Evolutionary conservation across 176 grass and related monocot species (phyloP), one percentile per base, ranked within the genome.

Genomic region (Phragmites australis): DNA sequence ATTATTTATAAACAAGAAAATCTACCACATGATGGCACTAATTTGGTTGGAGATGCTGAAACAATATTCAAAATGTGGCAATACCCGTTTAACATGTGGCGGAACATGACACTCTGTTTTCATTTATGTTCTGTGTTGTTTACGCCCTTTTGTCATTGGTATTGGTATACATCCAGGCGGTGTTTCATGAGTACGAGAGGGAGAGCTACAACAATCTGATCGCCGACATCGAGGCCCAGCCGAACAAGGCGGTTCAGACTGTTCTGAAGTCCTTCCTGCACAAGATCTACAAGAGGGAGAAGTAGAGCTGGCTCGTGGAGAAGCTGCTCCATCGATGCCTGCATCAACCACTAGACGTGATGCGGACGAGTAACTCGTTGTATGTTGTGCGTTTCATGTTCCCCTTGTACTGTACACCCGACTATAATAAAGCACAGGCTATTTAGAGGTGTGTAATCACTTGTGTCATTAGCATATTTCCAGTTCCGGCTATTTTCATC

Each of bases 281-380:
- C 55, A 97, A 94, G 77, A 97, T 97, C 72, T 97, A 97, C 94
- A 92, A 90, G 80, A 91, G 94, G 89, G 49, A 85, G 72, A 97
- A 92, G 78, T 97, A 88, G 88, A 66, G 46, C 13, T 23, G 69
- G 15, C 58, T 19, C 23, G 25, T 72, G 63, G 75, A 70, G 41
- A 76, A 47, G 74, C 49, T 71, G 86, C 26, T 72, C 66, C 61
- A 72, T 48, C 32, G 6, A 43, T 53, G 47, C 39, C n/a, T 82
- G 53, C 3, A 11, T 63, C 57, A 15, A 25, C 70, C 29, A 73
- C 58, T 72, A 50, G 59, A 64, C 2, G 49, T 62, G 60, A 67
- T 54, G 83, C 46, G 3, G 68, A 15, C 21, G 10, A 39, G 45
- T 70, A 46, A 70, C 41, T 23, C 71, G 43, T 69, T 53, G 26